phyloP scores from a whole-genome alignment of 257 asterid species.

The Nicotiana obtusifolia region DNA sequence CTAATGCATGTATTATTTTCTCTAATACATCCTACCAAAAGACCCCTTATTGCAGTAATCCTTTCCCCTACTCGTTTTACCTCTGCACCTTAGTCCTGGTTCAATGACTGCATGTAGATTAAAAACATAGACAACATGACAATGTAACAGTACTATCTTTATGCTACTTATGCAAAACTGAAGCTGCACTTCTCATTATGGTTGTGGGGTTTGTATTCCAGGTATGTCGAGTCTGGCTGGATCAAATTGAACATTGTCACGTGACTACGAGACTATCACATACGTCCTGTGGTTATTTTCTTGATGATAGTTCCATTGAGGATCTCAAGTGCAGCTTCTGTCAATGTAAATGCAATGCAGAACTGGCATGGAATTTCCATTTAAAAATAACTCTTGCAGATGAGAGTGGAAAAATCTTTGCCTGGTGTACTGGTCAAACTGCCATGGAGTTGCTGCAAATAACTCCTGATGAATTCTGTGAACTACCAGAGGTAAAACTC shows the following conservation, averaged over 20 bases:
- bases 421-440: slow-evolving; percentile 83
- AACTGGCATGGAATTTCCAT: slow-evolving; percentile 53
- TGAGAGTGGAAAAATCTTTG: slow-evolving; percentile 55
- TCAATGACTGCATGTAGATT: not conserved
- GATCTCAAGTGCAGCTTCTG: slow-evolving; percentile 67
- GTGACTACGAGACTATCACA: slow-evolving; percentile 66
- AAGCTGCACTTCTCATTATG: not conserved
- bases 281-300: slow-evolving; percentile 57
- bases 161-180: not conserved
- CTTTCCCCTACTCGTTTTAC: too few relatives aligned
- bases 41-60: too few relatives aligned
- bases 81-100: too few relatives aligned
- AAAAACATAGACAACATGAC: not conserved
- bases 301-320: slow-evolving; percentile 29
- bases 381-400: slow-evolving; percentile 65
- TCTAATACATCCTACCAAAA: too few relatives aligned
- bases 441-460: slow-evolving; percentile 91
- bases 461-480: slow-evolving; percentile 67
- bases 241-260: slow-evolving; percentile 62
- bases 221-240: slow-evolving; percentile 85
- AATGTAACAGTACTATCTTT: not conserved
- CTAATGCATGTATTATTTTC: too few relatives aligned
- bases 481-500: slow-evolving; percentile 63
- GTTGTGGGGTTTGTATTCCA: slow-evolving; percentile 16
- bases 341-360: slow-evolving; percentile 36